Percentiles rank a stretch among this genome's conserved stretches.
phyloP scores from a whole-genome alignment of 352 stramenopile genomes.

The Pythium aquatile region DNA sequence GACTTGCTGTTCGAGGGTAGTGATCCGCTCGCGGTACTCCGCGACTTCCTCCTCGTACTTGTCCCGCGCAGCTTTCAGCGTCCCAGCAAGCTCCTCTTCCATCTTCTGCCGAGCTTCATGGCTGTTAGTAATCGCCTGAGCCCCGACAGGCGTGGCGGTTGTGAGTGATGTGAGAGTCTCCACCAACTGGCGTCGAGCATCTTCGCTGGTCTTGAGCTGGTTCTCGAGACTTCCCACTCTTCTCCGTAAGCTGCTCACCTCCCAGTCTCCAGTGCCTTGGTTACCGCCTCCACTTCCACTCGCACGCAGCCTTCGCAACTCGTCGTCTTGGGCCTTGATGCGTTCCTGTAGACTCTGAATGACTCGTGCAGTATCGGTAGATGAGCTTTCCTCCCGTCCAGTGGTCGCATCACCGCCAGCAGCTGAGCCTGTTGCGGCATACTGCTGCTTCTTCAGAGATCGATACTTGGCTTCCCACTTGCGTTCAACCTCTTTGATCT shows the following conservation, averaged over 20 bases:
- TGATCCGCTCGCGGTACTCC: conserved; percentile 21
- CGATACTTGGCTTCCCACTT: conserved; percentile 76
- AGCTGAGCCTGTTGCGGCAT: conserved; percentile 11
- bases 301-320: conserved; percentile 22
- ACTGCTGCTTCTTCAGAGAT: conserved; percentile 46
- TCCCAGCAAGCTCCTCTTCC: conserved; percentile 12
- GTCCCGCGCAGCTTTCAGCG: conserved; percentile 8
- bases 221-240: conserved; percentile 38
- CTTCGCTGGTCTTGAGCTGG: conserved; percentile 70
- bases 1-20: conserved; percentile 32
- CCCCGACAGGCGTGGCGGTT: background rate
- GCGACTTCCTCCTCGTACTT: conserved; percentile 10
- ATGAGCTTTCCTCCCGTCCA: background rate
- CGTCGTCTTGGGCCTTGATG: conserved; percentile 21
- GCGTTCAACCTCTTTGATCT: conserved; percentile 72
- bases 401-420: background rate
- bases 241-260: conserved; percentile 15
- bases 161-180: conserved; percentile 54
- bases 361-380: conserved; percentile 8
- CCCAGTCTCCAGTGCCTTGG: background rate
- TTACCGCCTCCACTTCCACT: background rate
- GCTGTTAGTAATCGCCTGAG: background rate
- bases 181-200: conserved; percentile 54
- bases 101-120: background rate
- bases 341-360: conserved; percentile 23